Base-by-base conservation (phyloP, 768 basidiomycete species). In the Rhizopogon vesiculosus region DNA sequence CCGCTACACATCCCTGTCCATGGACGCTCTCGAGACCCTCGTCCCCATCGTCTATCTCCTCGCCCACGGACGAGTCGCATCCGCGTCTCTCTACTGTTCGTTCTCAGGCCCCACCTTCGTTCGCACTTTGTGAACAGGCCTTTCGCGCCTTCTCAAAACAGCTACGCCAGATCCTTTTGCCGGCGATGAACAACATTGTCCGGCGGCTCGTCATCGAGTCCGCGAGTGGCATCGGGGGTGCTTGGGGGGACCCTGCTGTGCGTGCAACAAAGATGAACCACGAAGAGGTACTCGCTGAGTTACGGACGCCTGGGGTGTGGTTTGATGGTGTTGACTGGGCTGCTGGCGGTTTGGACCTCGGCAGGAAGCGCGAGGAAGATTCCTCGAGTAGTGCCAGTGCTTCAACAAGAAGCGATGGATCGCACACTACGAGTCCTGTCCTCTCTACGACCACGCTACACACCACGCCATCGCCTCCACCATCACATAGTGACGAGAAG, bases 391-490 rank as follows among this genome's bases (percentile, higher is more conserved):
- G 61, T 25, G 67, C 64, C 18, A 73, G 69, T 50, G 66, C 76
- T 15, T 76, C 78, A 22, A 76, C 76, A n/a, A 75, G 75, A 48
- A 78, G 76, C 43, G 76, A 76, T 49, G 76, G 74, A 7, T 85
- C 83, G 5, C 83, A 85, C 19, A 74, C 67, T 57, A 89, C 88
- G 18, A 89, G 87, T 59, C 89, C 88, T 0, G 87, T 89, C 3
- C 64, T 89, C 28, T 88, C 86, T 12, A 86, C 86, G 1, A 81
- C 85, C 7, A 91, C 88, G 7, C 64, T 90, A 31, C 84, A 85
- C 58, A 91, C 88, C n/a, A 89, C 88, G 7, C 88, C 88, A 0
- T 87, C 85, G 2, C 88, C 88, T 0, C 84, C 87, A 0, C 87
- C 87, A 28, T 62, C 68, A 2, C 65, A 64, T 15, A 61, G 59